A percentile compares a stretch with the other conserved stretches of the same genome.
Conservation (phyloP, 2,329 filamentous ascomycete genomes). For the Talaromyces marneffei region DNA sequence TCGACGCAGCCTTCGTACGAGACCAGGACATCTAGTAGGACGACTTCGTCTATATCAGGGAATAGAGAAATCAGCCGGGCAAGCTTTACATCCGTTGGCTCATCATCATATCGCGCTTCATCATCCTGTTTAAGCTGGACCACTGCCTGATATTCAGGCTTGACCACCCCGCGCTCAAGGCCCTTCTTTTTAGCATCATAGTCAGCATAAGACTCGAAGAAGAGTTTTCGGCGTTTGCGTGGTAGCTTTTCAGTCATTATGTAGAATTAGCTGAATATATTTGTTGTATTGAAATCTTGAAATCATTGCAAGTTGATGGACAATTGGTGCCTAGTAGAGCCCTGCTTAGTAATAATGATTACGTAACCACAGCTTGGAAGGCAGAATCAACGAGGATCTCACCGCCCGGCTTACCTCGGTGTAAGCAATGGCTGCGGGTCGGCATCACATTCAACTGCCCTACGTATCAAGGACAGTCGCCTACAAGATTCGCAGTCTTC, state of each 20-base stretch:
- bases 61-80: constrained; percentile 76
- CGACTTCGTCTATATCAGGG: constrained; percentile 56
- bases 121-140: not conserved
- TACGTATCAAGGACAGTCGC: too few relatives aligned
- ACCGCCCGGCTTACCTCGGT: constrained; percentile 8
- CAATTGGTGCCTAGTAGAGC: not conserved
- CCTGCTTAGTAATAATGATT: constrained; percentile 5
- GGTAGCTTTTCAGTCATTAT: not conserved
- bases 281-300: not conserved
- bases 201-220: constrained; percentile 10
- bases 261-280: not conserved
- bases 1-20: constrained; percentile 71
- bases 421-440: constrained; percentile 2
- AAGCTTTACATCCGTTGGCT: constrained; percentile 84
- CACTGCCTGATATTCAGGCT: not conserved
- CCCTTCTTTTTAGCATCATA: not conserved
- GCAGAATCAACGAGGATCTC: not conserved
- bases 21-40: constrained; percentile 71
- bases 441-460: constrained; percentile 11
- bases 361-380: not conserved
- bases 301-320: not conserved
- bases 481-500: not conserved
- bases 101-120: constrained; percentile 47
- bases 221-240: constrained; percentile 8
- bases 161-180: not conserved